phyloP scores from a whole-genome alignment of 2,329 filamentous ascomycete species.

The Colletotrichum tamarilloi region DNA sequence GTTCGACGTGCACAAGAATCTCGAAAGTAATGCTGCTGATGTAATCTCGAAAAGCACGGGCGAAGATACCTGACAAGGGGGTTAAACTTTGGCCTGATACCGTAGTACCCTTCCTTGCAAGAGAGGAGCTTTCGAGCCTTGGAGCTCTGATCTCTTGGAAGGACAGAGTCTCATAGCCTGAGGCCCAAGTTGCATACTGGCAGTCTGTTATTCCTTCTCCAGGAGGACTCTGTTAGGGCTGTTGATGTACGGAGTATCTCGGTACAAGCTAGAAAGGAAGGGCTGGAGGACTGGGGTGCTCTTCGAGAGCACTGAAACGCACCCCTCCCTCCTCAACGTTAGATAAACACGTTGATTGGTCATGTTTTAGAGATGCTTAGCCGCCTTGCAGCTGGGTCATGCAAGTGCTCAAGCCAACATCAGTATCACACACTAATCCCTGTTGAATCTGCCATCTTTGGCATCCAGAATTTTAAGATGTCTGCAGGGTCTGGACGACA shows the following conservation, averaged over 20 bases:
- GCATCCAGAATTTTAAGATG: slow-evolving; percentile 33
- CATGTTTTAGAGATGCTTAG: slow-evolving; percentile 36
- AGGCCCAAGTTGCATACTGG: not conserved
- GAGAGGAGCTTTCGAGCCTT: not conserved
- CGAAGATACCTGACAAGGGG: too few relatives aligned
- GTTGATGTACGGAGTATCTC: slow-evolving; percentile 1
- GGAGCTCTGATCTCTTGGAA: too few relatives aligned
- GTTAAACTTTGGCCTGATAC: too few relatives aligned
- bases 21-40: too few relatives aligned
- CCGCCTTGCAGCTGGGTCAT: slow-evolving; percentile 38
- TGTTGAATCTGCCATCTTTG: slow-evolving; percentile 28
- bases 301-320: slow-evolving; percentile 28
- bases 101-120: not conserved
- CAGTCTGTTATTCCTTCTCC: not conserved
- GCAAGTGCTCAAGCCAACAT: slow-evolving; percentile 37
- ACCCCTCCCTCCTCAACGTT: slow-evolving; percentile 26
- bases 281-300: slow-evolving; percentile 7
- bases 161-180: not conserved
- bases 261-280: slow-evolving; percentile 18
- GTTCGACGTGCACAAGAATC: too few relatives aligned
- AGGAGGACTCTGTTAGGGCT: not conserved
- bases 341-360: slow-evolving; percentile 21
- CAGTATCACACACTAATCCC: slow-evolving; percentile 28
- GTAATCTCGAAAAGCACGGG: too few relatives aligned
- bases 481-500: slow-evolving; percentile 36